Conservation (phyloP, 331 rosid genomes). For the Pyracantha coccinea region DNA sequence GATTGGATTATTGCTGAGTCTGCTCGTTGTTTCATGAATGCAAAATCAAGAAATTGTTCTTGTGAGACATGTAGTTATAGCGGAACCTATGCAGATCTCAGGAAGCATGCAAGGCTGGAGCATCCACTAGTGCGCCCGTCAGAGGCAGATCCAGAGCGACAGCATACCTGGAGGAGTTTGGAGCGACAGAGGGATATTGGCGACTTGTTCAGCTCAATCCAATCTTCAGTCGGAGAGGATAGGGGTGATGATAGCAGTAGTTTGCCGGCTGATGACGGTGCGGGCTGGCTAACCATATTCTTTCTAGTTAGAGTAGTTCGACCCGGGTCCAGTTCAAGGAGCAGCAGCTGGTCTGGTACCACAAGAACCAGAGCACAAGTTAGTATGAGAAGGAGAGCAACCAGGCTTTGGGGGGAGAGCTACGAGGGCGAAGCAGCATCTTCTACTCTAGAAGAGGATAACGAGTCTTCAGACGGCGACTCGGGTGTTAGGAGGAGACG, state of each 20-base stretch:
- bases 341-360: conserved; percentile 60
- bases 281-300: conserved; percentile 76
- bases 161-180: conserved; percentile 85
- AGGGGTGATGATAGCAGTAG: conserved; percentile 54
- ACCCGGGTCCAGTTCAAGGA: conserved; percentile 46
- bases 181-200: conserved; percentile 97
- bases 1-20: conserved; percentile 78
- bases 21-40: conserved; percentile 92
- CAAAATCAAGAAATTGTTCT: conserved; percentile 81
- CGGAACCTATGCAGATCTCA: conserved; percentile 78
- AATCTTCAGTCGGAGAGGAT: conserved; percentile 74
- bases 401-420: conserved; percentile 75
- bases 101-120: conserved; percentile 92
- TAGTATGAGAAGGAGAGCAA: conserved; percentile 71
- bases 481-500: conserved; percentile 53
- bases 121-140: conserved; percentile 87
- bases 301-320: conserved; percentile 71
- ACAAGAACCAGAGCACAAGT: conserved; percentile 68
- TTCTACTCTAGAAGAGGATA: conserved; percentile 64
- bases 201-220: conserved; percentile 87
- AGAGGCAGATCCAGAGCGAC: conserved; percentile 83
- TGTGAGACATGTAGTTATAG: conserved; percentile 76
- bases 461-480: conserved; percentile 77
- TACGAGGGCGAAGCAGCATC: conserved; percentile 74
- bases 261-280: conserved; percentile 64